Conservation (phyloP, 805 yeast species). For the Alloascoidea africana region DNA sequence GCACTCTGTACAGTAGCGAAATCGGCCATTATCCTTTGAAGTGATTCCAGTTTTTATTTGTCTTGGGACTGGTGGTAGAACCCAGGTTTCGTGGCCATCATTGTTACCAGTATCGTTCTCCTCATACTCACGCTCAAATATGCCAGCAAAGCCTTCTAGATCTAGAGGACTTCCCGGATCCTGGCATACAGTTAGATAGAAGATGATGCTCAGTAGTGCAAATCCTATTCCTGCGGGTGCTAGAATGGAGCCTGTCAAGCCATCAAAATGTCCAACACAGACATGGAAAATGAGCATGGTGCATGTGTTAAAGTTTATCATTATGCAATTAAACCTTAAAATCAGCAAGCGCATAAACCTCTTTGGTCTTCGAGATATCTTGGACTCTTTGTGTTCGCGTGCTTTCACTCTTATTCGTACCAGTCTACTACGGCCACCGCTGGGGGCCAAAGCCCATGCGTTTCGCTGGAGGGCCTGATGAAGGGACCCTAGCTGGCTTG, state of each 20-base stretch:
- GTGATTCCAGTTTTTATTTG: slow-evolving; percentile 15
- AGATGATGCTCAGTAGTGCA: slow-evolving; percentile 10
- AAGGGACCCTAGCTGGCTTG: no score
- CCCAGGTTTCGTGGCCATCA: slow-evolving; percentile 5
- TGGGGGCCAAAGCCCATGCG: no score
- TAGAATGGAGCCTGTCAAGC: slow-evolving; percentile 5
- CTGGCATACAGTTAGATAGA: slow-evolving; percentile 14
- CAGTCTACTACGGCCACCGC: no score
- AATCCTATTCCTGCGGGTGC: slow-evolving; percentile 8
- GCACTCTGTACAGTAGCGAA: slow-evolving; percentile 24
- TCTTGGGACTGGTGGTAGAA: slow-evolving; percentile 11
- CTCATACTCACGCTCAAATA: no score
- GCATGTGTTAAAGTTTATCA: neutral
- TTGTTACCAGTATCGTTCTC: neutral
- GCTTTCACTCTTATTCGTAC: no score
- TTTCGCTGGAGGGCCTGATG: no score
- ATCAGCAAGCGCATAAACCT: no score
- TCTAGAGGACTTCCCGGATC: slow-evolving; percentile 21
- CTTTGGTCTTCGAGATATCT: no score
- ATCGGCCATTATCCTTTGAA: slow-evolving; percentile 24
- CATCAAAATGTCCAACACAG: slow-evolving; percentile 1
- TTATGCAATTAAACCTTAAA: neutral
- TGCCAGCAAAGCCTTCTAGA: no score
- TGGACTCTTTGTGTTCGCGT: no score
- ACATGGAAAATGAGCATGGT: neutral